phyloP scores from a whole-genome alignment of 2,329 filamentous ascomycete genomes.

The Blastomyces gilchristii region DNA sequence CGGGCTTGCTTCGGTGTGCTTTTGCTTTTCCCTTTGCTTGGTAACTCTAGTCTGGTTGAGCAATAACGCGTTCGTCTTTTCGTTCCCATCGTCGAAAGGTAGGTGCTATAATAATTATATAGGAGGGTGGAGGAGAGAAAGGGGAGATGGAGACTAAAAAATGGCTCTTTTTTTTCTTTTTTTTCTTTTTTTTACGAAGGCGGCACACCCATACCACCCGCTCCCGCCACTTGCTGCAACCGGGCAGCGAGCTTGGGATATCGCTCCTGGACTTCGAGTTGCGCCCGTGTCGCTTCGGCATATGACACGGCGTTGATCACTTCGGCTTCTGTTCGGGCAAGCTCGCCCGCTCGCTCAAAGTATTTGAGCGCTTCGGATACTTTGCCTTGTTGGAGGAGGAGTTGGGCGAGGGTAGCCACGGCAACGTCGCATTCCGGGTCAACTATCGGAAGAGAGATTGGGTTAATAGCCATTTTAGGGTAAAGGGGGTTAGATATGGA shows the following conservation, averaged over 20 bases:
- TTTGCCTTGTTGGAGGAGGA: slow-evolving; percentile 94
- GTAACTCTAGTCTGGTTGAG: no score
- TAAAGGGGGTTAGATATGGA: neutral
- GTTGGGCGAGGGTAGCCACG: slow-evolving; percentile 95
- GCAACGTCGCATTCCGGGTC: slow-evolving; percentile 98
- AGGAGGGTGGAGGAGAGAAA: neutral
- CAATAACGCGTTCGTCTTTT: no score
- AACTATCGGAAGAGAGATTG: slow-evolving; percentile 45
- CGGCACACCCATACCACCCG: slow-evolving; percentile 28
- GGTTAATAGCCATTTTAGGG: slow-evolving; percentile 26
- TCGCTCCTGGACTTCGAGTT: slow-evolving; percentile 83
- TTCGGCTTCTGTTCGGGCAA: slow-evolving; percentile 88
- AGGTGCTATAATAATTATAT: no score
- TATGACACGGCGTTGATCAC: slow-evolving; percentile 95
- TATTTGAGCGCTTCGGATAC: slow-evolving; percentile 90
- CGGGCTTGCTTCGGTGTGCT: no score
- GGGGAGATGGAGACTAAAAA: neutral
- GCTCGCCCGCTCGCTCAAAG: slow-evolving; percentile 91
- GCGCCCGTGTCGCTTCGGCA: slow-evolving; percentile 90
- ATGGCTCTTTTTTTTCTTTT: neutral
- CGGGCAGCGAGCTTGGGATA: slow-evolving; percentile 70
- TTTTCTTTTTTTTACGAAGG: slow-evolving; percentile 10
- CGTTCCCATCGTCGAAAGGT: no score
- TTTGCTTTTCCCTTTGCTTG: no score
- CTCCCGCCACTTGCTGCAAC: slow-evolving; percentile 51